These are phyloP conservation scores for Paralagenidium karlingii DNA, from an alignment of 352 stramenopile species.

Conservation along the genomic window DNA sequence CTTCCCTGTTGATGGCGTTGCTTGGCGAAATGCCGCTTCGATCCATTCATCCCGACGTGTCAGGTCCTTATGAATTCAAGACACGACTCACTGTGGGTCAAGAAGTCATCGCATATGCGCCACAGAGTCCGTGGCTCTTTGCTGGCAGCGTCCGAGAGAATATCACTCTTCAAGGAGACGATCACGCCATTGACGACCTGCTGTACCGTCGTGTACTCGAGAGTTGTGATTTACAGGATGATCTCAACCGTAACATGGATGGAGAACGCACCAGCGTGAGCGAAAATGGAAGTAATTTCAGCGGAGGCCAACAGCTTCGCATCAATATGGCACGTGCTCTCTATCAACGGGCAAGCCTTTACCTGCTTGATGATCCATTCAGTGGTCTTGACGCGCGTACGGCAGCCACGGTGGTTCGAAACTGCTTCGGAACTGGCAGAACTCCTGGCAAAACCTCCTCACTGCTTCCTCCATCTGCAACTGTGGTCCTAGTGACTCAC, in stretches of 20 bases:
- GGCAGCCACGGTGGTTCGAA: slow-evolving; percentile 26
- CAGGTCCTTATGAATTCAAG: too few species aligned
- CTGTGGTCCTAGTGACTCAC: slow-evolving; percentile 71
- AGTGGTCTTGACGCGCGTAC: slow-evolving; percentile 66
- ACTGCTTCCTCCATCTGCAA: slow-evolving; percentile 29
- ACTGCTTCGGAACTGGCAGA: too few species aligned
- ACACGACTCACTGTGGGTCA: too few species aligned
- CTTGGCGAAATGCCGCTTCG: slow-evolving; percentile 16
- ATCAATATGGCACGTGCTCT: slow-evolving; percentile 79
- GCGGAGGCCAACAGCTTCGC: slow-evolving; percentile 66
- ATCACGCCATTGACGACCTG: slow-evolving; percentile 14
- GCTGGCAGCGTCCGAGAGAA: slow-evolving; percentile 42
- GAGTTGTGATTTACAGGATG: slow-evolving; percentile 56
- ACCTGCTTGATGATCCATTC: slow-evolving; percentile 84
- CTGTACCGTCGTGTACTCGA: slow-evolving; percentile 39
- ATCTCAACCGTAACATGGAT: slow-evolving; percentile 27
- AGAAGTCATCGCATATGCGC: slow-evolving; percentile 60
- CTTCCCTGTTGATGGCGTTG: slow-evolving; percentile 21
- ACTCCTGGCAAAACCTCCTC: too few species aligned
- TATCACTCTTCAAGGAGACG: slow-evolving; percentile 30
- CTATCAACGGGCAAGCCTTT: slow-evolving; percentile 51
- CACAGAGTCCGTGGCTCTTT: slow-evolving; percentile 73
- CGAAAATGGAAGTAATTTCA: slow-evolving; percentile 78
- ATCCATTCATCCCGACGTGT: slow-evolving; percentile 5
- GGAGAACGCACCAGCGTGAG: slow-evolving; percentile 38